phyloP scores from a whole-genome alignment of 1,284 basidiomycete genomes.

The Serendipita sp. region DNA sequence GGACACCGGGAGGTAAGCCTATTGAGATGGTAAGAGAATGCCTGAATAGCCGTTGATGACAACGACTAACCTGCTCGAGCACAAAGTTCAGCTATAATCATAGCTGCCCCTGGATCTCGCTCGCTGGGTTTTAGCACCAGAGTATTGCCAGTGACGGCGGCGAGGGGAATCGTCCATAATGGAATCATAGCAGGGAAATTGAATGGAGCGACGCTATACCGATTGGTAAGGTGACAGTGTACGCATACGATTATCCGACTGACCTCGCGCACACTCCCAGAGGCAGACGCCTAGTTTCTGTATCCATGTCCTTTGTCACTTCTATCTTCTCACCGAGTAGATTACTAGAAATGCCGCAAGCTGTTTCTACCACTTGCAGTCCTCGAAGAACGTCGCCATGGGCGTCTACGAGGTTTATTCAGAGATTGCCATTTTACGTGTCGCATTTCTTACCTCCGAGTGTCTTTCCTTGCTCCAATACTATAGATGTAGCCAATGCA shows the following conservation, averaged over 20 bases:
- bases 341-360: constrained; percentile 69
- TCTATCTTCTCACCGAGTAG: constrained; percentile 86
- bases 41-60: not conserved
- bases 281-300: constrained; percentile 66
- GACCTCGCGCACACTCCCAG: constrained; percentile 67
- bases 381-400: constrained; percentile 90
- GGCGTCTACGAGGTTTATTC: constrained; percentile 48
- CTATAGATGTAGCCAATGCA: constrained; percentile 61
- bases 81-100: constrained; percentile 94
- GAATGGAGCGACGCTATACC: constrained; percentile 70
- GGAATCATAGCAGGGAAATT: constrained; percentile 97
- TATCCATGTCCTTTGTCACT: constrained; percentile 97
- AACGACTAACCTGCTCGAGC: constrained; percentile 51
- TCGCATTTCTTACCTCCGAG: constrained; percentile 38
- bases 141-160: constrained; percentile 85
- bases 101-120: constrained; percentile 89
- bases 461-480: constrained; percentile 87
- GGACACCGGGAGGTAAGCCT: constrained; percentile 62
- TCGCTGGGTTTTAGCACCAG: constrained; percentile 92
- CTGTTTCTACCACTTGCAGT: constrained; percentile 86
- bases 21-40: not conserved
- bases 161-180: constrained; percentile 87
- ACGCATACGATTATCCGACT: constrained; percentile 11
- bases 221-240: constrained; percentile 12
- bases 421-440: constrained; percentile 12